Percentiles rank a stretch among this genome's conserved stretches.
phyloP scores from a whole-genome alignment of 257 asterid genomes.

The Scutellaria minor region DNA sequence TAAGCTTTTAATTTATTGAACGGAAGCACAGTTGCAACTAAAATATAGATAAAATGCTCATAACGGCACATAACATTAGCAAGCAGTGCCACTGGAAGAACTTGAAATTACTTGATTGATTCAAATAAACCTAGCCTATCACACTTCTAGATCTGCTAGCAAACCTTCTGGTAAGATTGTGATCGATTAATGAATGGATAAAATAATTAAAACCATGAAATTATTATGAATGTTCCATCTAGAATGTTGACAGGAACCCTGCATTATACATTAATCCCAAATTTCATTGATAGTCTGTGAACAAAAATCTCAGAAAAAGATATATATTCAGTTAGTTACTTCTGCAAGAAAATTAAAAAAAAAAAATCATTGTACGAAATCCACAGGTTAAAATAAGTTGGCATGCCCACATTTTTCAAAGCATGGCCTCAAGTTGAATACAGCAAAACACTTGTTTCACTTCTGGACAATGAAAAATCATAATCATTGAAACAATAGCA shows the following conservation, averaged over 20 bases:
- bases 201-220: neutral
- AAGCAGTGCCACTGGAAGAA: constrained; percentile 18
- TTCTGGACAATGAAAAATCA: constrained; percentile 7
- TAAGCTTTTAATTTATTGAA: neutral
- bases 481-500: neutral
- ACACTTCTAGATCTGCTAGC: constrained; percentile 3
- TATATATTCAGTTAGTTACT: neutral
- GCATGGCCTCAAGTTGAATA: neutral
- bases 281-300: neutral
- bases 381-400: neutral
- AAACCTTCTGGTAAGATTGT: neutral
- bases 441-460: neutral
- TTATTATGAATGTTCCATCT: neutral
- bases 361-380: neutral
- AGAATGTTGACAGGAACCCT: too few relatives aligned
- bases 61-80: neutral
- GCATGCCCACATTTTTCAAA: constrained; percentile 9
- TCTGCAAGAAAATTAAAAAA: neutral
- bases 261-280: constrained; percentile 1
- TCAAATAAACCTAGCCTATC: constrained; percentile 18
- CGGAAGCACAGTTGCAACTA: neutral
- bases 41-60: constrained; percentile 7
- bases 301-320: neutral
- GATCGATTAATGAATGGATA: neutral
- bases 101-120: neutral